Percentiles rank a stretch among this genome's conserved stretches.
Conservation (phyloP, 2,329 filamentous ascomycete genomes). For the Pleurostoma richardsiae region DNA sequence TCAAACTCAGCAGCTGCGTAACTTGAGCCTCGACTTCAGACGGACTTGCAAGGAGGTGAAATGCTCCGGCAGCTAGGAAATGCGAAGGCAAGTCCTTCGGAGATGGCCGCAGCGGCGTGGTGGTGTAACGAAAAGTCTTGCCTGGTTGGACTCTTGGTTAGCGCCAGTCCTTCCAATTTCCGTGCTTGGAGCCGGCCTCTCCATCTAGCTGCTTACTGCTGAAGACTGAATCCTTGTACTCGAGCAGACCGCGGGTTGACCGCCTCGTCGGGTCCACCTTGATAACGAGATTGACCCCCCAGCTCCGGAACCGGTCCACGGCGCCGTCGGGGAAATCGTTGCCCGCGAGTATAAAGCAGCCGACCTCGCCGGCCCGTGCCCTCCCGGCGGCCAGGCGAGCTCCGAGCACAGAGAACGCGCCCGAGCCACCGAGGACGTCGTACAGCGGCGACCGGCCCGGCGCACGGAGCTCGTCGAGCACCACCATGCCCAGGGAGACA, state of each 20-base stretch:
- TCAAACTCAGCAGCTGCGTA: slow-evolving; percentile 10
- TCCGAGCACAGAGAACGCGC: slow-evolving; percentile 21
- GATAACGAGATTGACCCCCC: slow-evolving; percentile 1
- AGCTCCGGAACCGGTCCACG: background rate
- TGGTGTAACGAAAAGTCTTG: slow-evolving; percentile 15
- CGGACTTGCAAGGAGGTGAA: slow-evolving; percentile 17
- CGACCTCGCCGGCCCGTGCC: background rate
- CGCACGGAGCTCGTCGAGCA: slow-evolving; percentile 26
- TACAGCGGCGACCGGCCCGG: slow-evolving; percentile 14
- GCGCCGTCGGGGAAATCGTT: slow-evolving; percentile 3
- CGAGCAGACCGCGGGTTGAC: slow-evolving; percentile 5
- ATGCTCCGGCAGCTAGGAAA: slow-evolving; percentile 10
- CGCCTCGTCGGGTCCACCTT: background rate
- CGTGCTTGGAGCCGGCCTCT: too few relatives aligned
- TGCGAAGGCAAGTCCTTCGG: slow-evolving; percentile 6
- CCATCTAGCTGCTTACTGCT: background rate
- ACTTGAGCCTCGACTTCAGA: slow-evolving; percentile 11
- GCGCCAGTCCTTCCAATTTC: too few relatives aligned
- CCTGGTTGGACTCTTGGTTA: slow-evolving; percentile 7
- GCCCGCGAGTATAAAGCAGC: slow-evolving; percentile 1
- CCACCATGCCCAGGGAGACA: slow-evolving; percentile 24
- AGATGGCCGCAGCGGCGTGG: slow-evolving; percentile 10
- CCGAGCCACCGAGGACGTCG: slow-evolving; percentile 24
- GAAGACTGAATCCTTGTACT: slow-evolving; percentile 2
- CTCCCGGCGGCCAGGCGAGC: slow-evolving; percentile 2